Evolutionary conservation across 2,329 filamentous ascomycete species (phyloP), one percentile per base, ranked within the genome.

Genomic region (Parastagonospora nodorum): DNA sequence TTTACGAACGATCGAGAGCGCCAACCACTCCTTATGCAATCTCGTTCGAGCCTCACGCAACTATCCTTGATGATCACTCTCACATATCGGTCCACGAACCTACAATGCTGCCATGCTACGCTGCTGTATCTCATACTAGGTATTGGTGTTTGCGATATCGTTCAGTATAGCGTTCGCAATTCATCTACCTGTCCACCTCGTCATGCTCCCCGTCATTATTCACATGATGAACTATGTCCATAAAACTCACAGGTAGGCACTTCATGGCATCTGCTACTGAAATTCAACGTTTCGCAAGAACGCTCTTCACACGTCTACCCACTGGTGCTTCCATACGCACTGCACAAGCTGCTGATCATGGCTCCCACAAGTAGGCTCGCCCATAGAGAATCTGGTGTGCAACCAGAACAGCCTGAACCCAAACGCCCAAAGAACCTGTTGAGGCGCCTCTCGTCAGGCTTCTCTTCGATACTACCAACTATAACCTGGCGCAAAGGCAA

Each of bases 361-460:
- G 30, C n/a, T 8, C 16, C 40, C 14, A 8, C 10, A 30, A 32
- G 32, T 9, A 28, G 10, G 5, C 7, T 6, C 8, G 7, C 15
- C 12, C 10, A 39, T 2, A 11, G 15, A 6, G 15, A 7, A 24
- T 9, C 24, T n/a, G 5, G 5, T 12, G n/a, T 14, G 7, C 29
- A 11, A 14, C 9, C 28, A n/a, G 44, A 53, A 14, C 19, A 24
- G 19, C 39, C 32, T 35, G 16, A 8, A 2, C 45, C 48, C 14
- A 52, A 57, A 8, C 55, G 53, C 29, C 48, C 61, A 11, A 52
- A 48, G 19, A 50, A 44, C 4, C 19, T 67, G 2, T 30, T 60
- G 8, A 58, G 60, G 28, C 58, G 52, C 14, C 33, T 64, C 9
- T 66, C 63, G 2, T 58, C 57, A 2, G 35, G 53, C 4, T 32